Conservation (phyloP, 805 yeast species). For the Lipomyces chichibuensis region DNA sequence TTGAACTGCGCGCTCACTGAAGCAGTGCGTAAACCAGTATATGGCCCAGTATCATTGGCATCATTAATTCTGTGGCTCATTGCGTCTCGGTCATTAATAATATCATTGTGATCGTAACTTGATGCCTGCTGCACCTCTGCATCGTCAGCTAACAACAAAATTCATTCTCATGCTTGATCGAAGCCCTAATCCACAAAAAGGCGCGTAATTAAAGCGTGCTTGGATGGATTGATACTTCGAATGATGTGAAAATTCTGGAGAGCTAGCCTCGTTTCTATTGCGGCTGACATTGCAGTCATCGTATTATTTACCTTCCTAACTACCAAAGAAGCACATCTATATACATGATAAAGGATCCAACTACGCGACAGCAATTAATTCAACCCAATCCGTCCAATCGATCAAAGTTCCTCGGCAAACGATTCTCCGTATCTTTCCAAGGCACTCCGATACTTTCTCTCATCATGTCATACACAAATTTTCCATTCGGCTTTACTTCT, state of each 20-base stretch:
- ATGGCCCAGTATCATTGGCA: not conserved
- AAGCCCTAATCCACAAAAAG: no score
- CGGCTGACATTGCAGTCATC: not conserved
- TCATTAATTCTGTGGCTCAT: not conserved
- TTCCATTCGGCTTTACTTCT: constrained; percentile 24
- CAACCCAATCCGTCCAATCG: not conserved
- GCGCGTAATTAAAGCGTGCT: no score
- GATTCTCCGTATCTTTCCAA: constrained; percentile 25
- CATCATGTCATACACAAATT: constrained; percentile 35
- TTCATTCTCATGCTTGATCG: no score
- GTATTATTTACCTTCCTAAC: not conserved
- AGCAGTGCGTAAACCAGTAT: constrained; percentile 17
- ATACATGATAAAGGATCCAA: not conserved
- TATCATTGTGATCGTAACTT: not conserved
- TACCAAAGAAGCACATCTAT: not conserved
- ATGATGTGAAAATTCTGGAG: no score
- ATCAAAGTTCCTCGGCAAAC: constrained; percentile 22
- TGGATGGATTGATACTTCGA: no score
- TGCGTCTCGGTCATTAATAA: not conserved
- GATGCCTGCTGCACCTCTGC: no score
- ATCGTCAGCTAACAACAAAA: no score
- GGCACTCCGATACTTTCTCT: constrained; percentile 25
- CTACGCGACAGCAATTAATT: not conserved
- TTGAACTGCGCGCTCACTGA: constrained; percentile 26
- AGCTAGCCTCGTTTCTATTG: no score